Base-by-base conservation (phyloP, 129 eudicot genomes). In the Dittrichia graveolens region DNA sequence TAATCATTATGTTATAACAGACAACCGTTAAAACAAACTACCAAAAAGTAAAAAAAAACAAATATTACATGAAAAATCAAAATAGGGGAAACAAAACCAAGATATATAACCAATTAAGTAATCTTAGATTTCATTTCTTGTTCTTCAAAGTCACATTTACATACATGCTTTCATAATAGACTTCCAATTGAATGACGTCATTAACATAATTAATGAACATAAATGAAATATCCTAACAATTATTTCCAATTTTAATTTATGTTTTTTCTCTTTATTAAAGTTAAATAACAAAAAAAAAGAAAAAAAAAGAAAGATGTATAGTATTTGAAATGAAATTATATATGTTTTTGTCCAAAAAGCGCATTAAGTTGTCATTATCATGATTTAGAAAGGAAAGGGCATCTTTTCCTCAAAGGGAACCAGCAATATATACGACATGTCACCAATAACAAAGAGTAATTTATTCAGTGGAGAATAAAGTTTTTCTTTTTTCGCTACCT, bases 311-410 rank as follows among this genome's bases (percentile, higher is more conserved):
- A 47, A 10, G 10, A 47, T 47, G 3, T 47, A 47, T 11, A 38
- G 31, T 61, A 40, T 61, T 45, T 24, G 48, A 78, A 38, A 78
- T 62, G 12, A 34, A 14, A 71, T 37, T 14, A 62, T 56, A 67
- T 56, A 75, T 31, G 41, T 54, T 66, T 63, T 10, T 10, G 63
- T 48, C 59, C 12, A 12, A 35, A 75, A 66, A 66, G 74, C 49
- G 59, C 39, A 57, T 37, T 61, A 34, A 48, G 15, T 78, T 63
- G 77, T 12, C 82, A 64, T 62, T 62, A 50, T 70, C 53, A 18
- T 70, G 82, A 58, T 71, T 48, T 78, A 49, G 69, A 69, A 60
- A 78, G 34, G 69, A 69, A 60, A 78, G 34, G 66, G 72, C 50
- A 41, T 70, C 65, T 71, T 69, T 62, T 66, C 65, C 66, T 42